Base-by-base conservation (phyloP, 345 rosid species). In the Rhodamnia argentea region DNA sequence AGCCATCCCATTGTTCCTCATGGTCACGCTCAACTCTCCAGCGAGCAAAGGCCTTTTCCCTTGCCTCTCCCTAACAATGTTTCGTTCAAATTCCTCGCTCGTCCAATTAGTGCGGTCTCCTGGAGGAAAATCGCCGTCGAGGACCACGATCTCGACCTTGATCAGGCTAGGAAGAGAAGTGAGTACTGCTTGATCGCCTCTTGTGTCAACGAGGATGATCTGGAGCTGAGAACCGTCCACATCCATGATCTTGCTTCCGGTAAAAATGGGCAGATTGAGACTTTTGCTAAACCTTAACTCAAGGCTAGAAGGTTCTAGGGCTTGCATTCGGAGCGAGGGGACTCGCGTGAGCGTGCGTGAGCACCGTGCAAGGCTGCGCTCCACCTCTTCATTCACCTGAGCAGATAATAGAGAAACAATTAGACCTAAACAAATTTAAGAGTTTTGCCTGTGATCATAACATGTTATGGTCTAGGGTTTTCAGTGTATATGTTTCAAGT, bases 31-130 rank as follows among this genome's bases (percentile, higher is more conserved):
- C 51, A 92, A 87, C 37, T 95, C 99, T 58, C 99, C 99, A 42
- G 99, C 88, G 13, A 97, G 95, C 88, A 97, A 90, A 22, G 99
- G 99, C n/a, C 99, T 87, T 86, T 93, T 96, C 10, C 99, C 99
- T 0, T 89, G 83, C 84, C 99, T 93, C 91, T 96, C 98, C 90
- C 87, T 96, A 60, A 94, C 90, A 4, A 97, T 90, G 27, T 88
- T 91, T 52, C 85, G 85, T 3, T 94, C 93, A 53, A 95, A 97
- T 37, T 94, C 98, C 53, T 93, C 92, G 27, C 88, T 90, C 1
- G 88, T 96, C 99, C 99, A 97, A 50, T 54, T 87, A 52, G 87
- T 88, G 3, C 88, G 54, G 51, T 90, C 90, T 2, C 87, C 87
- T 0, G 91, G 44, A 26, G 95, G 92, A 85, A 96, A 97, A 84